Conservation (phyloP, 1,284 basidiomycete genomes). For the Leccinum ponderosum region DNA sequence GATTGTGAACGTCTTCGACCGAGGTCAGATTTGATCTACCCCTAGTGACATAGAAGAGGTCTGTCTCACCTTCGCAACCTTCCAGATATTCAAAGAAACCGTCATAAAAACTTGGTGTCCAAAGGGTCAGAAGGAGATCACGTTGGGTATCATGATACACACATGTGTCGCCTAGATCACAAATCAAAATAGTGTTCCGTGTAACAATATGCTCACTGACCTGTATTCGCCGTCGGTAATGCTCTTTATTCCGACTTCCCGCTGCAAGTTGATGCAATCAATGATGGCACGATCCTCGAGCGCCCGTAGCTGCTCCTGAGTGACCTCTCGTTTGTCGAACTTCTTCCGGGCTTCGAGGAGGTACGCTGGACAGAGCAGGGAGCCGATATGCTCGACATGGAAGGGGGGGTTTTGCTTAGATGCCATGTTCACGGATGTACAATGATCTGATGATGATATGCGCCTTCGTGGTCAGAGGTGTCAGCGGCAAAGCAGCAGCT, state of each 20-base stretch:
- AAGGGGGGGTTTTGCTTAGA: background rate
- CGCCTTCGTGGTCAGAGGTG: background rate
- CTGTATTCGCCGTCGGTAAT: constrained; percentile 40
- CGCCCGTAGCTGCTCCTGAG: constrained; percentile 42
- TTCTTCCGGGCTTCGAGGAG: background rate
- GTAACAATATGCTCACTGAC: constrained; percentile 50
- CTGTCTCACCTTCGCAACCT: constrained; percentile 24
- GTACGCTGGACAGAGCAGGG: background rate
- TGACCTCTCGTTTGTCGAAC: constrained; percentile 31
- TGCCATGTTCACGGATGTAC: background rate
- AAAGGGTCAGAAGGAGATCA: background rate
- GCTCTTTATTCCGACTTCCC: background rate
- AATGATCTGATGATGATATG: background rate
- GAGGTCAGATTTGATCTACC: constrained; percentile 1
- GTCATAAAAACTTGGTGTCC: constrained; percentile 23
- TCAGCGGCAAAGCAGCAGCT: background rate
- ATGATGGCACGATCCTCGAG: constrained; percentile 57
- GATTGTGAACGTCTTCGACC: constrained; percentile 17
- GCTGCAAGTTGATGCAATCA: constrained; percentile 51
- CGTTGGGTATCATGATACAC: background rate
- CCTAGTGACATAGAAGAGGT: background rate
- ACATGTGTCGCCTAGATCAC: constrained; percentile 26
- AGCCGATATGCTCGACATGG: background rate
- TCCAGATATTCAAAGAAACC: constrained; percentile 19
- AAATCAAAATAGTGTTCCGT: constrained; percentile 40